Evolutionary conservation across 1,284 basidiomycete genomes (phyloP).

Genomic region (Microbotryum scabiosae): DNA sequence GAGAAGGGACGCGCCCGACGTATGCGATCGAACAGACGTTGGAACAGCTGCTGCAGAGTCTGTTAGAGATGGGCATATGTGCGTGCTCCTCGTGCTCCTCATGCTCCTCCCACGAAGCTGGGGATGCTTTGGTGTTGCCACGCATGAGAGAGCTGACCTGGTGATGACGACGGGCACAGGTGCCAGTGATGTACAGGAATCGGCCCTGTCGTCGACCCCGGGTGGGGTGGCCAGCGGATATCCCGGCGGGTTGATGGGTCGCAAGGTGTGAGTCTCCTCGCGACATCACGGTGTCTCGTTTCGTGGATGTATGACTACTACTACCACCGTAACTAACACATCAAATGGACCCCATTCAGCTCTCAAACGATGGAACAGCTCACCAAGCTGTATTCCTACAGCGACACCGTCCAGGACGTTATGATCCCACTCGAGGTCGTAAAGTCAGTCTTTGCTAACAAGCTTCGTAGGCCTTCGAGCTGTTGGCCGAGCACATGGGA

Average conservation of each 20-base stretch:
- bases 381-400: slow-evolving; percentile 14
- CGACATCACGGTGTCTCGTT: not conserved
- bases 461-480: not conserved
- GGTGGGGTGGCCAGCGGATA: slow-evolving; percentile 17
- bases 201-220: slow-evolving; percentile 22
- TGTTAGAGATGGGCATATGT: slow-evolving; percentile 35
- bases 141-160: not conserved
- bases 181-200: slow-evolving; percentile 32
- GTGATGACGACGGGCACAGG: slow-evolving; percentile 9
- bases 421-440: slow-evolving; percentile 24
- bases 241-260: slow-evolving; percentile 31
- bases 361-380: slow-evolving; percentile 26
- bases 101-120: not conserved
- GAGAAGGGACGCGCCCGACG: too few relatives aligned
- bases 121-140: not conserved
- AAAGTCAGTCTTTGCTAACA: slow-evolving; percentile 7
- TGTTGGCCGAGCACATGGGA: not conserved
- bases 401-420: slow-evolving; percentile 15
- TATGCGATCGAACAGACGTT: slow-evolving; percentile 26
- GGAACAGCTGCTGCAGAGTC: slow-evolving; percentile 28
- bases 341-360: slow-evolving; percentile 1
- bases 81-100: not conserved
- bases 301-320: not conserved
- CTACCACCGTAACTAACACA: not conserved
- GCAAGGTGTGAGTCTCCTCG: slow-evolving; percentile 28